phyloP scores from a whole-genome alignment of 2,329 filamentous ascomycete species.

The Neurospora sp. region DNA sequence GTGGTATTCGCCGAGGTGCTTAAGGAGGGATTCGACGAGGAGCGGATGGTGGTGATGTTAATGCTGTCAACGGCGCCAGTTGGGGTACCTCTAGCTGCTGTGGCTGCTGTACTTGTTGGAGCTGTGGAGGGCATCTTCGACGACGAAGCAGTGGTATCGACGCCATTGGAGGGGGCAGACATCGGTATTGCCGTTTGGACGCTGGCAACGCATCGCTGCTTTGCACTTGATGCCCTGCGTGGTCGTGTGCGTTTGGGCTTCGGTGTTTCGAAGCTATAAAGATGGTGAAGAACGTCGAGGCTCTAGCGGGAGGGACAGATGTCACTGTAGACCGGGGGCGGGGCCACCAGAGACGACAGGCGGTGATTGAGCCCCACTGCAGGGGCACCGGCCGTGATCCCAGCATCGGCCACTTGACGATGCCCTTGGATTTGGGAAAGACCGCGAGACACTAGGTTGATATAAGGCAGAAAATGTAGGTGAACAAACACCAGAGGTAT shows the following conservation, averaged over 20 bases:
- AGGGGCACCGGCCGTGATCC: constrained; percentile 11
- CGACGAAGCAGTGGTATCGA: constrained; percentile 24
- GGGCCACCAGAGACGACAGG: background rate
- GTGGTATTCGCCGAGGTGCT: background rate
- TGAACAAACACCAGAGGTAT: background rate
- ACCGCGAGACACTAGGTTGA: background rate
- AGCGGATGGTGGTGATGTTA: constrained; percentile 4
- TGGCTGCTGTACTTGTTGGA: constrained; percentile 2
- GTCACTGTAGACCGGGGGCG: background rate
- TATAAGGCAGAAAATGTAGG: background rate
- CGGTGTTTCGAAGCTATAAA: background rate
- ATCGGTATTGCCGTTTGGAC: constrained; percentile 32
- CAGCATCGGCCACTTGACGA: constrained; percentile 11
- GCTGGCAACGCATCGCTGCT: constrained; percentile 16
- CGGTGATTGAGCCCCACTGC: background rate
- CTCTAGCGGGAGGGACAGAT: background rate
- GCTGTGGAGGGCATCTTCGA: constrained; percentile 19
- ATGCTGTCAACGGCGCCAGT: constrained; percentile 7
- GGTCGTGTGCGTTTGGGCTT: background rate
- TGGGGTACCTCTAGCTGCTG: constrained; percentile 14
- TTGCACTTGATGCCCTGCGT: background rate
- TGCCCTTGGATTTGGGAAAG: background rate
- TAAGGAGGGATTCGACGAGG: constrained; percentile 6
- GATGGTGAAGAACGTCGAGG: background rate
- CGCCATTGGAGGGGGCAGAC: constrained; percentile 38